Conservation (phyloP, 352 stramenopile species). For the Blastocystis sp. region DNA sequence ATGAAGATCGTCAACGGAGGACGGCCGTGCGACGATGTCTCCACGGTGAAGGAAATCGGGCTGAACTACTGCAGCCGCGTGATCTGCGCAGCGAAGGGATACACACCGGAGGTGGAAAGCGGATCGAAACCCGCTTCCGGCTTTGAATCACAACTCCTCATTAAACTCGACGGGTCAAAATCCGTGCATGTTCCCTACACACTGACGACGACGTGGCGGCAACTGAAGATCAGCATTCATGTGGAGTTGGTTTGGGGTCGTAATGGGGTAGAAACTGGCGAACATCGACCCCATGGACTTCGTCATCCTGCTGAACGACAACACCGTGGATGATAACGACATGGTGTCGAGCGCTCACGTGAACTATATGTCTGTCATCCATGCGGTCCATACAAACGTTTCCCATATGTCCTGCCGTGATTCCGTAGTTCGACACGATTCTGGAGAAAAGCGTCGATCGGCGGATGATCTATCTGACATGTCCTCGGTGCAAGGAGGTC, state of each 20-base stretch:
- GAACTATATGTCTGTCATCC: conserved; percentile 65
- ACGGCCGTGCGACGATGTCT: conserved; percentile 35
- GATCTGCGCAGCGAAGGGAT: conserved; percentile 42
- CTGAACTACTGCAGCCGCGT: conserved; percentile 66
- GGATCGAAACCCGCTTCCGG: not conserved
- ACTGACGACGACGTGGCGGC: conserved; percentile 48
- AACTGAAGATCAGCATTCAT: conserved; percentile 56
- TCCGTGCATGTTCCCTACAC: conserved; percentile 40
- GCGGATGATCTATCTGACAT: conserved; percentile 30
- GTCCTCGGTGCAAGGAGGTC: not conserved
- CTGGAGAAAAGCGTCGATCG: not conserved
- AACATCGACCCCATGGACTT: conserved; percentile 52
- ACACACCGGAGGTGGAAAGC: not conserved
- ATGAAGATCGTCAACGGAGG: conserved; percentile 68
- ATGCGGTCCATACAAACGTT: conserved; percentile 53
- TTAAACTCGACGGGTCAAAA: conserved; percentile 58
- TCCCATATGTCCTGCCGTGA: not conserved
- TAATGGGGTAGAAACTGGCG: conserved; percentile 15
- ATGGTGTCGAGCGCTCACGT: conserved; percentile 56
- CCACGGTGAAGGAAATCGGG: conserved; percentile 50
- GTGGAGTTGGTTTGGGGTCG: not conserved
- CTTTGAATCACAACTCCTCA: conserved; percentile 19
- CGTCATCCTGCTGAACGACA: conserved; percentile 51
- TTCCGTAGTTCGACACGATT: conserved; percentile 12
- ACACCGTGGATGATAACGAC: conserved; percentile 38